Base-by-base conservation (phyloP, 352 stramenopile genomes). In the Phytophthora capsici region DNA sequence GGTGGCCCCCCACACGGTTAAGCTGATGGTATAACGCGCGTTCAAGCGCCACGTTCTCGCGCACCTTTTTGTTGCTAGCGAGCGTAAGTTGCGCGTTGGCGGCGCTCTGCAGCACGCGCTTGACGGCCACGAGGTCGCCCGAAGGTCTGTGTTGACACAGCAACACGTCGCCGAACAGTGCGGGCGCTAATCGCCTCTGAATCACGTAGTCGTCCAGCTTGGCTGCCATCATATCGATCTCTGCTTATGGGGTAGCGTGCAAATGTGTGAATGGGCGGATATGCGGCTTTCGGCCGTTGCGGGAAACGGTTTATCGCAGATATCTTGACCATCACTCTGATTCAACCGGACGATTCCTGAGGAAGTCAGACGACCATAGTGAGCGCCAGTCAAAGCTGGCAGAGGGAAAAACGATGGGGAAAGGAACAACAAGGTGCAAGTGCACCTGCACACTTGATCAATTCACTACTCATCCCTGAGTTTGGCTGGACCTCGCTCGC, bases 151-250 rank as follows among this genome's bases (percentile, higher is more conserved):
- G 81, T 50, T 78, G 62, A 58, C 84, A 93, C 48, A 95, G 73
- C 44, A 95, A 69, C 66, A 95, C 84, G 57, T 93, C 82, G 22
- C 86, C 86, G 64, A 93, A 95, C 28, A 95, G 82, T 41, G 86
- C 83, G 4, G 85, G 80, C 38, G 83, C 82, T 0, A 95, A 73
- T 1, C 80, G 79, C 58, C 82, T 78, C 69, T 93, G 80, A 66
- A 95, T 93, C 66, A 89, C 78, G 63, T 95, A 95, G 59, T 89
- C 70, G 65, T 95, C 83, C 61, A 95, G 67, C 69, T 89, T 78
- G 40, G 70, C 69, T 28, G 78, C 77, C 66, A 75, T 76, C n/a
- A 46, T 54, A 17, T 48, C 5, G 30, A 23, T 20, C 38, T 28
- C 25, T 37, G 22, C 34, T 37, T 57, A 23, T 1, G 19, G 14